A percentile compares a stretch with the other conserved stretches of the same genome.
Conservation (phyloP, 345 rosid genomes). For the Odontarrhena argentea region DNA sequence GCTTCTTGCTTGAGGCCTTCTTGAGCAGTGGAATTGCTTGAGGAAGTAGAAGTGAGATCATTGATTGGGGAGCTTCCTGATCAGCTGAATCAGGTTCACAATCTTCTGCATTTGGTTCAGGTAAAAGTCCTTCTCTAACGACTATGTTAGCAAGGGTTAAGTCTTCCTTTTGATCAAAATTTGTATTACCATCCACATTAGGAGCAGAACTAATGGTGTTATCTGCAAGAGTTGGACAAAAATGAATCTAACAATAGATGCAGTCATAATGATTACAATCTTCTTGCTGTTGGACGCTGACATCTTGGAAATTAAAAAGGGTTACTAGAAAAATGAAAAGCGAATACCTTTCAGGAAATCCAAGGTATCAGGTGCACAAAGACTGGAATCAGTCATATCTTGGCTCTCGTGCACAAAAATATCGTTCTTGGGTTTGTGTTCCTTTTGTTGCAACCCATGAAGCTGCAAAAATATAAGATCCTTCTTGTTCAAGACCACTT, state of each 20-base stretch:
- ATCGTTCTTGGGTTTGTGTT: constrained; percentile 41
- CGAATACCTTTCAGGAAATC: constrained; percentile 61
- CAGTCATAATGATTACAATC: constrained; percentile 27
- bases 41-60: constrained; percentile 90
- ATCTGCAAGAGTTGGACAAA: constrained; percentile 46
- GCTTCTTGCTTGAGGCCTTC: constrained; percentile 51
- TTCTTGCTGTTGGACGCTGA: constrained; percentile 18
- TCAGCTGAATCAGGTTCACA: constrained; percentile 58
- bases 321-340: constrained; percentile 21
- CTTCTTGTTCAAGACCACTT: constrained; percentile 36
- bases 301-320: constrained; percentile 20
- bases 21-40: constrained; percentile 86
- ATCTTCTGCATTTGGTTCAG: constrained; percentile 51
- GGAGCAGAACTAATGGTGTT: constrained; percentile 41
- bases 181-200: constrained; percentile 27
- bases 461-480: constrained; percentile 57
- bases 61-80: constrained; percentile 62
- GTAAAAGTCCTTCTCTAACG: constrained; percentile 43
- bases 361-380: constrained; percentile 65
- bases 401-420: constrained; percentile 39
- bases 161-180: constrained; percentile 41
- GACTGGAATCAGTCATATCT: constrained; percentile 37
- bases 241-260: constrained; percentile 9
- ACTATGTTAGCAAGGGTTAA: constrained; percentile 35
- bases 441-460: constrained; percentile 55